phyloP scores from a whole-genome alignment of 1,284 basidiomycete species.

The Ustilago cynodontis region DNA sequence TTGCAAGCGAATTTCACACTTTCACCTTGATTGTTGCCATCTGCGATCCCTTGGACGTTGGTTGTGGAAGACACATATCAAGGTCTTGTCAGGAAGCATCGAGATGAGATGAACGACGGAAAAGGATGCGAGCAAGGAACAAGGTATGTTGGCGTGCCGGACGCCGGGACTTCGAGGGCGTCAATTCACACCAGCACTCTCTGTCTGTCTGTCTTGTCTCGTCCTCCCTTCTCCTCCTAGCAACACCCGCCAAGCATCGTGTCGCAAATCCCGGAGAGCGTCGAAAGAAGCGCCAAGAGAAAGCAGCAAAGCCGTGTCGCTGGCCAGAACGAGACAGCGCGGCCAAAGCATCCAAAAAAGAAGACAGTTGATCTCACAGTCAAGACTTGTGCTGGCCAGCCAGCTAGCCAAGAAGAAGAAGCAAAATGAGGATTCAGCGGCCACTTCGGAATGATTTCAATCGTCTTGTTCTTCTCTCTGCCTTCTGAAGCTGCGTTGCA shows the following conservation, averaged over 20 bases:
- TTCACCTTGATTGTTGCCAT: too few relatives aligned
- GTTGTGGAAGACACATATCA: too few relatives aligned
- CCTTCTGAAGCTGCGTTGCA: neutral
- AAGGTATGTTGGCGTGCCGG: neutral
- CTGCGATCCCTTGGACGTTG: too few relatives aligned
- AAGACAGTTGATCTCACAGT: neutral
- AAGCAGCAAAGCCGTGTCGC: too few relatives aligned
- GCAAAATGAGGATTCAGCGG: neutral
- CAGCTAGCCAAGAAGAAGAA: neutral
- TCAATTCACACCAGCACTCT: too few relatives aligned
- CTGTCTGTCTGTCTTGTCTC: too few relatives aligned
- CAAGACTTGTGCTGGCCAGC: neutral
- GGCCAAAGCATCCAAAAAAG: neutral
- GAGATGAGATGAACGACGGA: too few relatives aligned
- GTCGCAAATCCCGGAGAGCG: neutral
- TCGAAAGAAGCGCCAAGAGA: constrained; percentile 7
- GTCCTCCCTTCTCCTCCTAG: neutral
- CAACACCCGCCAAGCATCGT: neutral
- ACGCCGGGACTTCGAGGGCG: neutral
- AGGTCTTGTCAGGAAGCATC: too few relatives aligned
- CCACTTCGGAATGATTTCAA: too few relatives aligned
- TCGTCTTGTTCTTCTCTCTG: neutral
- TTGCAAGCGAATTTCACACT: too few relatives aligned
- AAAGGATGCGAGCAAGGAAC: neutral
- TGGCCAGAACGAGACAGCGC: neutral